A percentile compares a stretch with the other conserved stretches of the same genome.
Conservation (phyloP, 116 monocot species). For the Zostera marina region DNA sequence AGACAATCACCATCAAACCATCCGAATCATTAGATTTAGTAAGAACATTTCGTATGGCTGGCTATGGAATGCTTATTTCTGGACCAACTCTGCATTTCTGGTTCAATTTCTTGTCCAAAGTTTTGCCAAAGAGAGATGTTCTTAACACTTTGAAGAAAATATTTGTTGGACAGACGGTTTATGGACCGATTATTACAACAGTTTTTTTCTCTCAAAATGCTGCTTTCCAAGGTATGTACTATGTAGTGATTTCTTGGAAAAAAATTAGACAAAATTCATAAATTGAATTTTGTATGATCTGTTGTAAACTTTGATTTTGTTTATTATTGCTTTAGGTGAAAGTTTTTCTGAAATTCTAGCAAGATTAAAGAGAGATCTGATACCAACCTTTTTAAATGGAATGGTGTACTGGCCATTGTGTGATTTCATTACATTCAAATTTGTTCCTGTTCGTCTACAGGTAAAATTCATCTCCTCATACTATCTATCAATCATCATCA, state of each 20-base stretch:
- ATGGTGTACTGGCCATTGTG: slow-evolving; percentile 81
- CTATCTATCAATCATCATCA: too few species aligned
- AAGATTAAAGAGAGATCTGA: slow-evolving; percentile 75
- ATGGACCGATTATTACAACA: slow-evolving; percentile 63
- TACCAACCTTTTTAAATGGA: slow-evolving; percentile 56
- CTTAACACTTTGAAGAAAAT: slow-evolving; percentile 79
- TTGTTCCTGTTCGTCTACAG: slow-evolving; percentile 76
- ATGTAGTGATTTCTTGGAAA: neutral
- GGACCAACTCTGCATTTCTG: slow-evolving; percentile 90
- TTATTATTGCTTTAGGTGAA: slow-evolving; percentile 80
- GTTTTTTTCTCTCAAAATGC: slow-evolving; percentile 94
- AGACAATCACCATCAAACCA: slow-evolving; percentile 46
- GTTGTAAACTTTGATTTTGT: slow-evolving; percentile 3
- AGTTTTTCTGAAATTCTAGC: slow-evolving; percentile 43
- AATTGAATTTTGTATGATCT: too few species aligned
- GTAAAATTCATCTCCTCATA: slow-evolving; percentile 15
- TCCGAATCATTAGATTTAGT: slow-evolving; percentile 40
- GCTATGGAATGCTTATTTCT: slow-evolving; percentile 68
- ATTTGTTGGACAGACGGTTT: slow-evolving; percentile 62
- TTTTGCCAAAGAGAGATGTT: slow-evolving; percentile 72
- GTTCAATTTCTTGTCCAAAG: slow-evolving; percentile 81
- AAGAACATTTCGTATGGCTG: slow-evolving; percentile 80
- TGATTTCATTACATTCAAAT: slow-evolving; percentile 89
- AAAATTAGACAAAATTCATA: too few species aligned
- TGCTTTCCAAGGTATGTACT: slow-evolving; percentile 51